Evolutionary conservation across 2,329 filamentous ascomycete species (phyloP).

Genomic region (Fusarium ramigenum): DNA sequence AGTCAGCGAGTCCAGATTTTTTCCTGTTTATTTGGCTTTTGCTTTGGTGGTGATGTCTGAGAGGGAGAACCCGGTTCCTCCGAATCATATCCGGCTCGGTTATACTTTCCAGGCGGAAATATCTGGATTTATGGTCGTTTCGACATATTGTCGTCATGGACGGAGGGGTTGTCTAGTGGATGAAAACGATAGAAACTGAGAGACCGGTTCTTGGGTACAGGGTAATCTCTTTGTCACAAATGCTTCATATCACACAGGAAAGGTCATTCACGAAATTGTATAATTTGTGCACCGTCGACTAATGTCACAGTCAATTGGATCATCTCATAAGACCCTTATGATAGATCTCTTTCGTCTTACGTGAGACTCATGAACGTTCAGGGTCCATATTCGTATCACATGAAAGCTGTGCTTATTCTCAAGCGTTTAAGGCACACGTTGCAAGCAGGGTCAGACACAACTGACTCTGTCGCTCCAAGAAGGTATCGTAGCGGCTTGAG

Average conservation of each 20-base stretch:
- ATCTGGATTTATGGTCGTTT: neutral
- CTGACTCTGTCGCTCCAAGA: neutral
- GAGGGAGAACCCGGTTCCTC: conserved; percentile 11
- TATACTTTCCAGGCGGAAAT: neutral
- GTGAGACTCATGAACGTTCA: neutral
- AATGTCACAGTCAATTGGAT: neutral
- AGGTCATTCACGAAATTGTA: neutral
- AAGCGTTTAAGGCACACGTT: neutral
- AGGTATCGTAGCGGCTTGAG: neutral
- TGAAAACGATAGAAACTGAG: neutral
- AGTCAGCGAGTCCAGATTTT: neutral
- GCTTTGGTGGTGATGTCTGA: neutral
- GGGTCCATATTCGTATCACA: neutral
- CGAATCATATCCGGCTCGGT: conserved; percentile 11
- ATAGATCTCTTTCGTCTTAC: neutral
- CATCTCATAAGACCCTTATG: neutral
- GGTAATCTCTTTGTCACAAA: neutral
- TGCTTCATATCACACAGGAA: neutral
- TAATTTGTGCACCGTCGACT: neutral
- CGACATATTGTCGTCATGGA: conserved; percentile 22
- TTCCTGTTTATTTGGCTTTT: conserved; percentile 23
- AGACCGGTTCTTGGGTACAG: neutral
- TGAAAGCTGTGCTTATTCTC: neutral
- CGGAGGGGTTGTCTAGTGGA: neutral
- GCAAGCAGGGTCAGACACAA: neutral